A percentile compares a stretch with the other conserved stretches of the same genome.
These are phyloP conservation scores for Vaccinium darrowii DNA, from an alignment of 148 eudicot genomes.

Conservation along the genomic window DNA sequence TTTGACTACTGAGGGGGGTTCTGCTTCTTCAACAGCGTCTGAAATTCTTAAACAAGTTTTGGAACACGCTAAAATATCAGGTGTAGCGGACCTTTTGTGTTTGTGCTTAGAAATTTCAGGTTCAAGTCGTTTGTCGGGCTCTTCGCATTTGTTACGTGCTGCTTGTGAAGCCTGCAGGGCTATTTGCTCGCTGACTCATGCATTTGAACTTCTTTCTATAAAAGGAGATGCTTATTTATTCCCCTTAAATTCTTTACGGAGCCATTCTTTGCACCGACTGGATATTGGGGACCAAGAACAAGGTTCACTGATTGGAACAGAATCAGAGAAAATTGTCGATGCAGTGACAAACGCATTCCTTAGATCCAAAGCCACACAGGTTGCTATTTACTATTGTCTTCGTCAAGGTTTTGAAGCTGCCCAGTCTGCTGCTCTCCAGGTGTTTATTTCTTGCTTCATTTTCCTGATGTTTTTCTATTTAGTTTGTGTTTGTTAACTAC, in stretches of 20 bases:
- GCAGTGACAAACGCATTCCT: slow-evolving; percentile 61
- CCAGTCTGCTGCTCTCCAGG: slow-evolving; percentile 70
- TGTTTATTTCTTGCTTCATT: slow-evolving; percentile 22
- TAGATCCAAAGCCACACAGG: slow-evolving; percentile 65
- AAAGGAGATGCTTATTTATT: slow-evolving; percentile 46
- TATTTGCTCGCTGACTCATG: slow-evolving; percentile 77
- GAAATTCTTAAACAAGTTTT: slow-evolving; percentile 59
- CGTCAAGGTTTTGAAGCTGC: slow-evolving; percentile 72
- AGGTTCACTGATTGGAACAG: slow-evolving; percentile 41
- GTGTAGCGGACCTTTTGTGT: slow-evolving; percentile 61
- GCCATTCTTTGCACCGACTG: slow-evolving; percentile 53
- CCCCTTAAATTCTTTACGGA: slow-evolving; percentile 62
- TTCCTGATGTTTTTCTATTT: not conserved
- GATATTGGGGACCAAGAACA: slow-evolving; percentile 50
- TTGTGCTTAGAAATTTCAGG: slow-evolving; percentile 72
- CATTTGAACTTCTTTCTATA: slow-evolving; percentile 47
- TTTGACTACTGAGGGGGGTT: slow-evolving; percentile 27
- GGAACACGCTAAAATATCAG: slow-evolving; percentile 74
- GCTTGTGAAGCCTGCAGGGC: slow-evolving; percentile 91
- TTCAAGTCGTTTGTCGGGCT: slow-evolving; percentile 79
- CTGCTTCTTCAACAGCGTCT: slow-evolving; percentile 29
- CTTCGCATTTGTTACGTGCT: slow-evolving; percentile 74
- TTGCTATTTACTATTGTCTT: slow-evolving; percentile 81
- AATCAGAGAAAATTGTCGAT: slow-evolving; percentile 56
- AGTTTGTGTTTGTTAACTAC: not conserved